These are phyloP conservation scores for Scalesia atractyloides DNA, from an alignment of 129 eudicot species.

Conservation along the genomic window DNA sequence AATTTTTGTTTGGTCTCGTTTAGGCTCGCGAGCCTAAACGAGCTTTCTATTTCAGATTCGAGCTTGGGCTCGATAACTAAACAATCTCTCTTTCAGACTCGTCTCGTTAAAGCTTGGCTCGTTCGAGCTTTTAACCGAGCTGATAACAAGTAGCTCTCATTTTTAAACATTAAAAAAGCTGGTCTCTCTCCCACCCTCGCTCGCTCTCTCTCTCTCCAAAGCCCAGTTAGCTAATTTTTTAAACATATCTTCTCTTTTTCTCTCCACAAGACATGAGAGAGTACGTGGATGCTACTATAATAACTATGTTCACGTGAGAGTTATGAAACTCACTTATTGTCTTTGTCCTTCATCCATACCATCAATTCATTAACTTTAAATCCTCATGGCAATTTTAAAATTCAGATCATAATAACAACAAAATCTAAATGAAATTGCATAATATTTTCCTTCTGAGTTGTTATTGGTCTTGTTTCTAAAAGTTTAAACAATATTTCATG, in stretches of 20 bases:
- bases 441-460: not conserved
- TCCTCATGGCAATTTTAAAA: slow-evolving; percentile 3
- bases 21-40: too few relatives aligned
- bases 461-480: not conserved
- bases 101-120: too few relatives aligned
- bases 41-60: too few relatives aligned
- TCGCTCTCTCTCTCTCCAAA: not conserved
- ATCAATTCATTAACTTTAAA: slow-evolving; percentile 24
- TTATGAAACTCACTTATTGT: slow-evolving; percentile 44
- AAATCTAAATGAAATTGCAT: not conserved
- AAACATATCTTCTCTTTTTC: slow-evolving; percentile 1
- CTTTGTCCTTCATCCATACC: slow-evolving; percentile 31
- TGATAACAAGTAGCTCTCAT: too few relatives aligned
- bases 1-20: too few relatives aligned
- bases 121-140: too few relatives aligned
- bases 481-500: not conserved
- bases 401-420: not conserved
- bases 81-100: too few relatives aligned
- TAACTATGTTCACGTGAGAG: slow-evolving; percentile 35
- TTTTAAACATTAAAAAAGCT: too few relatives aligned
- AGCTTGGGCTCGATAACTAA: too few relatives aligned
- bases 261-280: slow-evolving; percentile 19
- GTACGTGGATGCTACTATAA: slow-evolving; percentile 25
- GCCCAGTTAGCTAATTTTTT: not conserved
- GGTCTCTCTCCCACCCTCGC: too few relatives aligned